Base-by-base conservation (phyloP, 2,329 filamentous ascomycete genomes). In the Colletotrichum tabaci region DNA sequence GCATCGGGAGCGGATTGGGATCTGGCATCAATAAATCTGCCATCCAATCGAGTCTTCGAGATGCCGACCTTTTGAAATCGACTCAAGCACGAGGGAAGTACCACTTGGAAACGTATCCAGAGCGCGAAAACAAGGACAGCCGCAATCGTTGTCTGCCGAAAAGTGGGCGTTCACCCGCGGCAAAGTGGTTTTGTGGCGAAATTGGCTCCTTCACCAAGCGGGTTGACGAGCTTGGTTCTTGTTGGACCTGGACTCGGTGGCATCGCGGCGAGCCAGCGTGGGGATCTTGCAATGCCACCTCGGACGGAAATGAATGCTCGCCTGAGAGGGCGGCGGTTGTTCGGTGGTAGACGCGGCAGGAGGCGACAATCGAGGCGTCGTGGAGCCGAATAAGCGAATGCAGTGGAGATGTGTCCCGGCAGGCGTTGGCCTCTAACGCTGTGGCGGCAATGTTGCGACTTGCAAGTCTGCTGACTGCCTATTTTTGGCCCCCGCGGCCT, bases 281-380 rank as follows among this genome's bases (percentile, higher is more conserved):
- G 61, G 64, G 56, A 18, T 58, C 35, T 55, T 40, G 42, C 40
- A 26, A 61, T 50, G 64, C n/a, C 47, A 61, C 63, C 63, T 49
- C 42, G n/a, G 47, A 67, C 63, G 63, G 67, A 57, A 44, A 23
- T 46, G 50, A 60, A 52, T 57, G 23, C 44, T 67, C 57, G 53
- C 56, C 40, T 71, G 23, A 23, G 47, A 38, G 40, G 38, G 63
- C 64, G 68, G 58, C 65, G 53, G 58, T 58, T 71, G 47, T 67
- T 58, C 58, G 46, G 58, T 47, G 52, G 16, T 68, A 71, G 65
- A 50, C 68, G 68, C 68, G 68, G 52, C 47, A 58, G 58, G 58
- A 35, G 56, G 63, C 63, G 35, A 71, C 66, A 56, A 53, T 55
- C 49, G 66, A 52, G n/a, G 30, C 49, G 30, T 57, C 50, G 60